Evolutionary conservation across 441 rosid genomes (phyloP).

Genomic region (Biscutella laevigata): DNA sequence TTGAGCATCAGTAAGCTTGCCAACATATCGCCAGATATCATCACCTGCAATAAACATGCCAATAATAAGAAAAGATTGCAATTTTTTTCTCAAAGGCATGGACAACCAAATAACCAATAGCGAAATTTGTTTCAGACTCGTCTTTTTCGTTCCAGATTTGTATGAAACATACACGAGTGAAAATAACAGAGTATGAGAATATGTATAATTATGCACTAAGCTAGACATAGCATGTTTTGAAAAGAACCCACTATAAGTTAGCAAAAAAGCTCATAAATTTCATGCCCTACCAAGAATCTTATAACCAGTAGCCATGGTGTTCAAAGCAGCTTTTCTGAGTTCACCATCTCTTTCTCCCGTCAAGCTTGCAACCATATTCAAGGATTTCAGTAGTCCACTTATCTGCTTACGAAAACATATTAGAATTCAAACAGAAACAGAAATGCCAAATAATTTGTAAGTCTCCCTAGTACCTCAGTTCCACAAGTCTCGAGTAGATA

Average conservation of each 20-base stretch:
- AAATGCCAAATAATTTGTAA: slow-evolving; percentile 1
- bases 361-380: slow-evolving; percentile 96
- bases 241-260: not conserved
- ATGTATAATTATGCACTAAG: not conserved
- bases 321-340: slow-evolving; percentile 93
- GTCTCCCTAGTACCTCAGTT: slow-evolving; percentile 55
- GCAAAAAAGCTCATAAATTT: slow-evolving; percentile 5
- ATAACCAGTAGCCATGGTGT: slow-evolving; percentile 94
- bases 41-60: slow-evolving; percentile 55
- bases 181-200: not conserved
- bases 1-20: slow-evolving; percentile 99
- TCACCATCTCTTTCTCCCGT: slow-evolving; percentile 98
- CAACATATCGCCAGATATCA: slow-evolving; percentile 97
- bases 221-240: not conserved
- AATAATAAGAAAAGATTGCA: slow-evolving; percentile 14
- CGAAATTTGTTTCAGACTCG: not conserved
- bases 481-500: slow-evolving; percentile 85
- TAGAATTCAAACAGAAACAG: slow-evolving; percentile 11
- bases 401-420: slow-evolving; percentile 44
- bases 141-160: slow-evolving; percentile 7
- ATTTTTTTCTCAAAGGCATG: not conserved
- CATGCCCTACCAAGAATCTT: slow-evolving; percentile 78
- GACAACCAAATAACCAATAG: slow-evolving; percentile 9
- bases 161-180: slow-evolving; percentile 4
- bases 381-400: slow-evolving; percentile 76